Evolutionary conservation across 192 early-diverging fungal species (phyloP).

Genomic region (Cladochytrium replicatum): DNA sequence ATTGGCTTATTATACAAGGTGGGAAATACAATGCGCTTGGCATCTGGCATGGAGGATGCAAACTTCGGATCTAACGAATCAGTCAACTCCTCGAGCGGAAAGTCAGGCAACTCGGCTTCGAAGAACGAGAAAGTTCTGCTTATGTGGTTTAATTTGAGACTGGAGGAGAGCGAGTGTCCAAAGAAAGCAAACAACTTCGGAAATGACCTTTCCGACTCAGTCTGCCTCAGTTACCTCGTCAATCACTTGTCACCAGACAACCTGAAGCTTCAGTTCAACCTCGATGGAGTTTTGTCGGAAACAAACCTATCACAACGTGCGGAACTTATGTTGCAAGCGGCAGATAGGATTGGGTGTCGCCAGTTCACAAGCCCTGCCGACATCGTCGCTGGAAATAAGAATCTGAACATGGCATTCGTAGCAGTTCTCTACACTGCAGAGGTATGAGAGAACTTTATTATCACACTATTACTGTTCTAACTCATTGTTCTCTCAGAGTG

Average conservation of each 20-base stretch:
- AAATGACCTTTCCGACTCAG: conserved; percentile 11
- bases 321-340: conserved; percentile 19
- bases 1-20: neutral
- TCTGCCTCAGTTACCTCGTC: conserved; percentile 16
- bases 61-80: neutral
- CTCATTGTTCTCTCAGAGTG: no score
- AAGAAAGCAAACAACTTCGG: conserved; percentile 17
- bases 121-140: conserved; percentile 14
- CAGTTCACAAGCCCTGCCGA: conserved; percentile 22
- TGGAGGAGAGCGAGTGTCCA: conserved; percentile 4
- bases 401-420: conserved; percentile 32
- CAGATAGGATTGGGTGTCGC: conserved; percentile 26
- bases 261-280: neutral
- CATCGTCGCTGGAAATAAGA: conserved; percentile 30
- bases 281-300: conserved; percentile 11
- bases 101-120: conserved; percentile 1
- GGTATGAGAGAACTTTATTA: no score
- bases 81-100: neutral
- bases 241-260: conserved; percentile 1
- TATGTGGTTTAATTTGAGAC: conserved; percentile 16
- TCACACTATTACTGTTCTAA: no score
- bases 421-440: conserved; percentile 29
- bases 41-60: conserved; percentile 11
- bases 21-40: conserved; percentile 1
- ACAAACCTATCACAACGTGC: conserved; percentile 17